These are phyloP conservation scores for Geotrichum candidum DNA, from an alignment of 1,139 yeast species.

Conservation along the genomic window DNA sequence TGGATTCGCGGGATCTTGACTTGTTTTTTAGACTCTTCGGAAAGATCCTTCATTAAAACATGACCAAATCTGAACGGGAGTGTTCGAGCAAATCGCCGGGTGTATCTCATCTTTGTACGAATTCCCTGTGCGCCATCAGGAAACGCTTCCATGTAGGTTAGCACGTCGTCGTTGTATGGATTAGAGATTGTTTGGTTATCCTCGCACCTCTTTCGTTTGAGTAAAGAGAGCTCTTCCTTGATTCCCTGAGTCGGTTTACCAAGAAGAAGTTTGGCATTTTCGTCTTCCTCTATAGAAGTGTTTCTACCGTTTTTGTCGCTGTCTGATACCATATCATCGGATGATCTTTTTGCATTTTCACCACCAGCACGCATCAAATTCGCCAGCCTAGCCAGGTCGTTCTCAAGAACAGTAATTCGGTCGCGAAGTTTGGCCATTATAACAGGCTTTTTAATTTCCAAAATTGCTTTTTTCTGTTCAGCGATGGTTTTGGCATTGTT, in stretches of 20 bases:
- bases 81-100: conserved; percentile 12
- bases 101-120: conserved; percentile 13
- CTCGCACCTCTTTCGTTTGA: not conserved
- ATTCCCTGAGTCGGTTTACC: not conserved
- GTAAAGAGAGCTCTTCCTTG: not conserved
- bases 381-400: conserved; percentile 9
- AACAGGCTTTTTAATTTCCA: conserved; percentile 10
- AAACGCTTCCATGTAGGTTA: not conserved
- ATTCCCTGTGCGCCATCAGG: not conserved
- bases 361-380: conserved; percentile 9
- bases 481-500: conserved; percentile 10
- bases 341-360: not conserved
- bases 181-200: not conserved
- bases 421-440: conserved; percentile 13
- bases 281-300: not conserved
- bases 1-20: conserved; percentile 52
- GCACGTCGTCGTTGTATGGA: not conserved
- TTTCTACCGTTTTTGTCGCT: not conserved
- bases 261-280: not conserved
- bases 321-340: not conserved
- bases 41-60: conserved; percentile 11
- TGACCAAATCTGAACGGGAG: conserved; percentile 16
- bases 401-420: conserved; percentile 12
- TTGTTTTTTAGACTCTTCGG: conserved; percentile 35
- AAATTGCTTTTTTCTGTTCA: conserved; percentile 1